Base-by-base conservation (phyloP, 176 grass and related monocot genomes). In the Guadua angustifolia region DNA sequence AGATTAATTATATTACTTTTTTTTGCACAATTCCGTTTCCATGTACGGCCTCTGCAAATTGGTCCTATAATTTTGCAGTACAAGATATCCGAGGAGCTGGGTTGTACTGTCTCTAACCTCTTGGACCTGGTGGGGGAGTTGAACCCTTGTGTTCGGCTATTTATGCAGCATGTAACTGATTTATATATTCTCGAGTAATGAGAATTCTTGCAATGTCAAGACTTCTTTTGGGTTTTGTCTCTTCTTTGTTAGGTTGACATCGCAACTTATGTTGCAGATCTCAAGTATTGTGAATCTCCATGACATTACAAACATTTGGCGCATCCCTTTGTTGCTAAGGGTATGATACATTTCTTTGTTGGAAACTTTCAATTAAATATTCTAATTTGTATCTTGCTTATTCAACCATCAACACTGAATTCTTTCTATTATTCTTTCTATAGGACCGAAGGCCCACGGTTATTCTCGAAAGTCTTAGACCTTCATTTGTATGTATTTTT, bases 241-340 rank as follows among this genome's bases (percentile, higher is more conserved):
- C 45, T 64, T 69, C 47, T 60, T 25, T 74, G 67, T 73, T n/a
- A n/a, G n/a, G 22, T 53, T 78, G 74, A 72, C 56, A 69, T 10
- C 62, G 57, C 39, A 70, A 66, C 64, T 83, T 87, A 74, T 83
- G 70, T 86, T 89, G 53, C 89, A 99, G 96, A 85, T 84, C 19
- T 56, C 83, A 42, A 95, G 80, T 78, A 94, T 99, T 78, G 84
- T 99, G 79, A 94, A 81, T 61, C 89, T 99, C 60, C 84, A 94
- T 79, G 96, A 99, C 50, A 93, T 99, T 77, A 67, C 93, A 79
- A 99, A 99, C 88, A 99, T 99, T 88, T 99, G 96, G 93, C 93
- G 92, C 74, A 95, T 99, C 83, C 96, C 96, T 66, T 86, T 95
- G 74, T 58, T 99, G 77, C 85, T 99, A 91, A 99, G 74, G 89